Base-by-base conservation (phyloP, 768 basidiomycete genomes). In the Rhodotorula babjevae region DNA sequence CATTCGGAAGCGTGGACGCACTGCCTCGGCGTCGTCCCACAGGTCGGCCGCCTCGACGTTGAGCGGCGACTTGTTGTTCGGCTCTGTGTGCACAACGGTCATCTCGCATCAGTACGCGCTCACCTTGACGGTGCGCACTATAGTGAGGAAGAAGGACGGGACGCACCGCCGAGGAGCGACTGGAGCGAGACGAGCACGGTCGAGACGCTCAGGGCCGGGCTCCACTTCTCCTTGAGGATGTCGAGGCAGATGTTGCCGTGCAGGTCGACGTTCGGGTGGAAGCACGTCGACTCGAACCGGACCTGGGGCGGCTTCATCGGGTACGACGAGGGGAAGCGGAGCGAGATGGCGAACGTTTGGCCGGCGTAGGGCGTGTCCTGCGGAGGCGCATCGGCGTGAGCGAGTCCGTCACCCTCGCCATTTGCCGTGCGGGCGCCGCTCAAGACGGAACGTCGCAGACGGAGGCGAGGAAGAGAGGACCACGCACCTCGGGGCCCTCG, bases 151-250 rank as follows among this genome's bases (percentile, higher is more conserved):
- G 9, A 31, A 49, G 50, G 10, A 16, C 29, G 14, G 27, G 92
- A 58, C 59, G 42, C 29, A 61, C 60, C 60, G 77, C 92, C 92
- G 60, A 95, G 85, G 50, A 95, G 83, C 18, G 90, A 91, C 79
- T 95, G 93, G 67, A 95, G 81, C 21, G 92, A 93, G 16, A 94
- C 82, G 29, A 95, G 85, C 55, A 95, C 90, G 0, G 91, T 93
- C 75, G 92, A 90, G 49, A 93, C 92, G 70, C 90, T 91, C 81
- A 94, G 92, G 2, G 93, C 89, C 14, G 93, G 92, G 7, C 90
- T 91, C 93, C 92, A 94, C 79, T 93, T 91, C 81, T 93, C 91
- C 90, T 93, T 90, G 59, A 94, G 82, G 77, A 95, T 93, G 79
- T 94, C 60, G 55, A 78, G 74, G 66, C 77, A 78, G 58, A 78